phyloP scores from a whole-genome alignment of 2,329 filamentous ascomycete genomes.

The Bipolaris cookei region DNA sequence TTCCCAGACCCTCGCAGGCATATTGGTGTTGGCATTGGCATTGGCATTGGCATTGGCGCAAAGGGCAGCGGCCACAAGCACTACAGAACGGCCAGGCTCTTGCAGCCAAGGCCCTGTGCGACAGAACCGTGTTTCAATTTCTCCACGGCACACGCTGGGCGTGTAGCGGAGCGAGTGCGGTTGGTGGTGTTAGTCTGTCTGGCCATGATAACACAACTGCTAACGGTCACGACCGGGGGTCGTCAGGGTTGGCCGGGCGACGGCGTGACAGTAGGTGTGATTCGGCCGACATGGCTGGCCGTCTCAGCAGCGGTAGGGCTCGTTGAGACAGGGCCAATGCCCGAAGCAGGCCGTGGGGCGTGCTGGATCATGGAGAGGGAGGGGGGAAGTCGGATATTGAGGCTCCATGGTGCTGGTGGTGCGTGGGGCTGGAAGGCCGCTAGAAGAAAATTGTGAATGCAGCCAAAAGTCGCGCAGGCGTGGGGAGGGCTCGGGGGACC shows the following conservation, averaged over 20 bases:
- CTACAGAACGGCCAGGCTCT: too few species aligned
- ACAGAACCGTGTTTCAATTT: constrained; percentile 2
- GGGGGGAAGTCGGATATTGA: constrained; percentile 10
- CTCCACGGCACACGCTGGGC: constrained; percentile 17
- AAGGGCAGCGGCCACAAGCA: neutral
- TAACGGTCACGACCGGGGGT: constrained; percentile 19
- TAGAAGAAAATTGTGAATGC: constrained; percentile 27
- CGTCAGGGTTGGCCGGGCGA: constrained; percentile 22
- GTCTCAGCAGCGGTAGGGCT: constrained; percentile 17
- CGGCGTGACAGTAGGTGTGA: constrained; percentile 17
- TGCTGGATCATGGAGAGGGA: constrained; percentile 21
- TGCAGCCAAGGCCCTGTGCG: neutral
- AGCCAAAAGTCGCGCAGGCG: constrained; percentile 21
- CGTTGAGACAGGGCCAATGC: constrained; percentile 14
- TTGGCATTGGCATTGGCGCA: neutral
- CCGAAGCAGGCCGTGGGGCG: constrained; percentile 20
- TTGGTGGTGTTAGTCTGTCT: constrained; percentile 13
- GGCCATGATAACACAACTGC: constrained; percentile 17
- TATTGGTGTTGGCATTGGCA: neutral
- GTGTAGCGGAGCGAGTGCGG: neutral
- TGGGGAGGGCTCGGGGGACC: constrained; percentile 10
- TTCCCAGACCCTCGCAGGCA: too few species aligned
- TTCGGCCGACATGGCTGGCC: constrained; percentile 18
- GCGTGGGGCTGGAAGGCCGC: constrained; percentile 25
- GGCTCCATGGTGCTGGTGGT: constrained; percentile 1